Conservation (phyloP, 192 early-diverging fungal species). For the Dissophora ornata region DNA sequence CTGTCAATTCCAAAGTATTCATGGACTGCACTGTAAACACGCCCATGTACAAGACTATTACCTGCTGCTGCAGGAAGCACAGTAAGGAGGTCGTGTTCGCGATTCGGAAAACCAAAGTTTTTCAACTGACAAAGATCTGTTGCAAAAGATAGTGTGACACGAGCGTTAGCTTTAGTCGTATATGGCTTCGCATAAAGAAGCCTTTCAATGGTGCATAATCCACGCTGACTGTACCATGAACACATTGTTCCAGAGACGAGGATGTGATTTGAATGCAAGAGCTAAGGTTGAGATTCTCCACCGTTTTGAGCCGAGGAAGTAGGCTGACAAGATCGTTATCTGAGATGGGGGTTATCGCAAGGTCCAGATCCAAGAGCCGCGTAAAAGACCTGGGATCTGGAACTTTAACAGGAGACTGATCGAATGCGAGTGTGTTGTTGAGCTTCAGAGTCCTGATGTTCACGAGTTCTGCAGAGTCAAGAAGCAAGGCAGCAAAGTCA, state of each 20-base stretch:
- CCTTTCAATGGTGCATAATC: too few relatives aligned
- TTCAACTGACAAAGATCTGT: conserved; percentile 46
- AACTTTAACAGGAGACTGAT: conserved; percentile 15
- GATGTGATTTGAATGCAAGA: conserved; percentile 11
- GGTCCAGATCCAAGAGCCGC: conserved; percentile 12
- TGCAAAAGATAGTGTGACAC: conserved; percentile 1
- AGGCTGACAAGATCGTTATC: conserved; percentile 14
- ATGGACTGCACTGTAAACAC: too few relatives aligned
- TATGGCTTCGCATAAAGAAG: too few relatives aligned
- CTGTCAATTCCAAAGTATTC: too few relatives aligned
- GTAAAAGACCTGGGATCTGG: conserved; percentile 13
- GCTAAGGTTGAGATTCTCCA: conserved; percentile 24
- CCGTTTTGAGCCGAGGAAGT: background rate
- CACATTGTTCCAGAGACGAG: conserved; percentile 12
- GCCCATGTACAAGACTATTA: too few relatives aligned
- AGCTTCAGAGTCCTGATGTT: conserved; percentile 36
- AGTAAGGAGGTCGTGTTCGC: conserved; percentile 60
- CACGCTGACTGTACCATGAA: conserved; percentile 1
- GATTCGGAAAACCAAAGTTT: conserved; percentile 59
- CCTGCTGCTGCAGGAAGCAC: conserved; percentile 50
- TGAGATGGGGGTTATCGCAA: conserved; percentile 21
- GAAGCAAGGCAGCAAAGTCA: too few relatives aligned
- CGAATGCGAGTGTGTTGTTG: conserved; percentile 38
- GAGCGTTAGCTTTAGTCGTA: too few relatives aligned
- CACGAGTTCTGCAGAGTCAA: conserved; percentile 15